Evolutionary conservation across 495 filamentous ascomycete genomes (phyloP), one percentile per base, ranked within the genome.

Genomic region (Daldinia decipiens): DNA sequence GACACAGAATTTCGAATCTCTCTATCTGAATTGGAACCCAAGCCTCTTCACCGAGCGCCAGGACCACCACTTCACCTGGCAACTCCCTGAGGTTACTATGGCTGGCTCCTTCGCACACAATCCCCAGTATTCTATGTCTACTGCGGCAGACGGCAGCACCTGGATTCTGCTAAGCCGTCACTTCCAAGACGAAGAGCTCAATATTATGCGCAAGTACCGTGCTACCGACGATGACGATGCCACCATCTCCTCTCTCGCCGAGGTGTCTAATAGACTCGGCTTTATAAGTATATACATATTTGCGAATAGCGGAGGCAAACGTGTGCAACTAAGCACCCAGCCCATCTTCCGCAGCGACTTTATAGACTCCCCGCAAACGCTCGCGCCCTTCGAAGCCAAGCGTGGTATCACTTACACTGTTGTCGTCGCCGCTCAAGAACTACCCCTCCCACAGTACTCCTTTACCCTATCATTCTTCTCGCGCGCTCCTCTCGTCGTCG

Each of bases 11-110:
- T 99, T 97, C 69, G 92, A 97, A 67, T 96, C 94, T 26, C 85
- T 98, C 31, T 99, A 98, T 78, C 82, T 98, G 50, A 99, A 98
- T 78, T 99, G 96, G 96, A 97, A 97, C 72, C 94, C 96, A 5
- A 86, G 85, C 2, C 81, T 97, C 7, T 99, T 99, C 79, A 81
- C 80, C 12, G 80, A 90, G 69, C 89, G 92, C 29, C 88, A 97
- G 76, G 94, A 98, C 73, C 85, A 93, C 59, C 95, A 99, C 78
- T 97, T 98, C 77, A 81, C 85, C 3, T 99, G 95, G 95, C 87
- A 92, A 39, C 82, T 96, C 17, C 84, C 89, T 0, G 82, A 78
- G n/a, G 80, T 83, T 12, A 86, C 81, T 27, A 84, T 85, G 51
- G 76, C 86, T 40, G 85, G 86, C 15, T 92, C 89, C 53, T 93